Percentiles rank a stretch among this genome's conserved stretches.
Conservation (phyloP, 2,329 filamentous ascomycete genomes). For the Pseudocercospora pini-densiflorae region DNA sequence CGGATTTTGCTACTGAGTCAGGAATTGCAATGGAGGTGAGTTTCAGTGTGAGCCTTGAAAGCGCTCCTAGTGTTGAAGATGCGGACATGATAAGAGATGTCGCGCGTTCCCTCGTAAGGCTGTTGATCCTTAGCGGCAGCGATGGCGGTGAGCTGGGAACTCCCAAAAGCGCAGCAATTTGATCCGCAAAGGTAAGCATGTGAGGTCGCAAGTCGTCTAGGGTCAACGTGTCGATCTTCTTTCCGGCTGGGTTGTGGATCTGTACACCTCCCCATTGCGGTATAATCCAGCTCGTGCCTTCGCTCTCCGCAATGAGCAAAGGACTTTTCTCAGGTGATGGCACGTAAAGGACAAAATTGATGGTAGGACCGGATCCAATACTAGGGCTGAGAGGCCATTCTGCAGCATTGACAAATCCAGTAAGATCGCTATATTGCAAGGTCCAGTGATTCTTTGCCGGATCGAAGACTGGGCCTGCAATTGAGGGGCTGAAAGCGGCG, state of each 20-base stretch:
- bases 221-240: slow-evolving; percentile 55
- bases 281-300: slow-evolving; percentile 82
- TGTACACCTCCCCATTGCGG: slow-evolving; percentile 90
- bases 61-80: slow-evolving; percentile 89
- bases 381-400: slow-evolving; percentile 97
- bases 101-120: slow-evolving; percentile 81
- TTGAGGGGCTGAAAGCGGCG: slow-evolving; percentile 69
- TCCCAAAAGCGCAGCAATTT: slow-evolving; percentile 85
- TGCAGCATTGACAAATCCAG: slow-evolving; percentile 94
- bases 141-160: slow-evolving; percentile 78
- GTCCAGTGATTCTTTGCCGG: slow-evolving; percentile 63
- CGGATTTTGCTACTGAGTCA: slow-evolving; percentile 80
- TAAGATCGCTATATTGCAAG: slow-evolving; percentile 82
- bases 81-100: slow-evolving; percentile 85
- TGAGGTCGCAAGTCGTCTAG: slow-evolving; percentile 73
- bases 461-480: slow-evolving; percentile 62
- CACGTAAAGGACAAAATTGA: slow-evolving; percentile 94
- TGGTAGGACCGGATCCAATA: slow-evolving; percentile 88
- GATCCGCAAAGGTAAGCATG: slow-evolving; percentile 87
- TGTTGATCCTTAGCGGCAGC: slow-evolving; percentile 81
- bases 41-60: slow-evolving; percentile 82
- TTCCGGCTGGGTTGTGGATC: slow-evolving; percentile 65
- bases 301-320: slow-evolving; percentile 62
- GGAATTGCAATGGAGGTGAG: slow-evolving; percentile 92
- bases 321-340: slow-evolving; percentile 70